These are phyloP conservation scores for Odontarrhena argentea DNA, from an alignment of 345 rosid genomes.

Conservation along the genomic window DNA sequence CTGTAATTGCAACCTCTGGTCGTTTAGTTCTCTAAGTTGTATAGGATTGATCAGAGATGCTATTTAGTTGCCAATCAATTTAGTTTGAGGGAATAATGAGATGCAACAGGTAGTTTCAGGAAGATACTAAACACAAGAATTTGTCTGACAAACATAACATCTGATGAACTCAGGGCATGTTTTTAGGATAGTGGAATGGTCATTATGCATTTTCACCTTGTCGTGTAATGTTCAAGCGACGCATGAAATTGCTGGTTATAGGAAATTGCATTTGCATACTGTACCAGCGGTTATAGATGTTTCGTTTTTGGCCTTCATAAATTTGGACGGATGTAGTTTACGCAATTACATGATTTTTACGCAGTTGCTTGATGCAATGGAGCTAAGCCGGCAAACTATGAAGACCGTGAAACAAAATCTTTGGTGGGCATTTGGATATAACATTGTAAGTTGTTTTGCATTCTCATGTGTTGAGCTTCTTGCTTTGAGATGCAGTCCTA, in stretches of 20 bases:
- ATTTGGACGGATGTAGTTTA: conserved; percentile 8
- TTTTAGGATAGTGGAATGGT: not conserved
- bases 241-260: not conserved
- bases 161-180: not conserved
- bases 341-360: conserved; percentile 1
- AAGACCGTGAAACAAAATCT: conserved; percentile 96
- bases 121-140: not conserved
- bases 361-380: conserved; percentile 95
- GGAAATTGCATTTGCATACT: conserved; percentile 12
- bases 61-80: not conserved
- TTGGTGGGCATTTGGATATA: conserved; percentile 99
- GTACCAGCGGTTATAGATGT: not conserved
- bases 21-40: conserved; percentile 16
- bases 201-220: conserved; percentile 11
- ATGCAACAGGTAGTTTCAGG: not conserved
- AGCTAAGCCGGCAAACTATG: conserved; percentile 91
- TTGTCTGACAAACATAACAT: conserved; percentile 1
- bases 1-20: conserved; percentile 11
- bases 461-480: conserved; percentile 7
- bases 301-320: conserved; percentile 2
- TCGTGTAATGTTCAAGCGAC: conserved; percentile 11
- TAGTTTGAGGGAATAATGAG: conserved; percentile 1
- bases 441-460: conserved; percentile 66
- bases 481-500: conserved; percentile 14
- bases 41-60: not conserved